phyloP scores from a whole-genome alignment of 306 rosid genomes.

The Malus fusca region DNA sequence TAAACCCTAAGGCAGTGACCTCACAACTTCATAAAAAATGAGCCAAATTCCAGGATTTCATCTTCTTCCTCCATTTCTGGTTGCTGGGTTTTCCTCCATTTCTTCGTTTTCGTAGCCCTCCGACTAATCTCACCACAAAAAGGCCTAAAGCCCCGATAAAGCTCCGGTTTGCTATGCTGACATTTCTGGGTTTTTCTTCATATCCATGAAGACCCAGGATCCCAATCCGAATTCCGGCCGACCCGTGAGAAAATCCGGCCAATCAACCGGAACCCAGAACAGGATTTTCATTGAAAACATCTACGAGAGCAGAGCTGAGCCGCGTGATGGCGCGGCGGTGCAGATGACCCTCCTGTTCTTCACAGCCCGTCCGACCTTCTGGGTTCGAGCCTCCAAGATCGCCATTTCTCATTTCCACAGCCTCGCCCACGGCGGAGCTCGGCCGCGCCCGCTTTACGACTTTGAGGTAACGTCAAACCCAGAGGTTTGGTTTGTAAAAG shows the following conservation, averaged over 20 bases:
- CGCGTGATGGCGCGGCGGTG: conserved; percentile 38
- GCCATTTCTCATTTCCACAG: conserved; percentile 35
- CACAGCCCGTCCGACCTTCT: conserved; percentile 33
- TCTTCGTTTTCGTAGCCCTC: background rate
- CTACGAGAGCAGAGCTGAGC: conserved; percentile 34
- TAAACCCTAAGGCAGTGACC: background rate
- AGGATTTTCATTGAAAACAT: conserved; percentile 39
- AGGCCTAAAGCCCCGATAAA: background rate
- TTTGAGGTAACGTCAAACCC: conserved; percentile 38
- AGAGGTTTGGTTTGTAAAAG: conserved; percentile 71
- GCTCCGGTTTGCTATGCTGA: conserved; percentile 6
- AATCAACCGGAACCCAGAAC: background rate
- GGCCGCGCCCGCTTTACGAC: conserved; percentile 12
- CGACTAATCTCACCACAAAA: background rate
- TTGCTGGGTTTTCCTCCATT: background rate
- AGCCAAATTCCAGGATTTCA: background rate
- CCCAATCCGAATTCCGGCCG: conserved; percentile 14
- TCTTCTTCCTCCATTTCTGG: background rate
- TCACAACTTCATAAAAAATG: background rate
- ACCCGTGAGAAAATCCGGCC: conserved; percentile 2
- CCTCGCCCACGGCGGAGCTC: conserved; percentile 32
- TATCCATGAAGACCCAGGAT: conserved; percentile 29
- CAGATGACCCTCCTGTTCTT: conserved; percentile 57
- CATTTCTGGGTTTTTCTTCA: background rate
- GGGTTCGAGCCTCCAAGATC: conserved; percentile 51